Evolutionary conservation across 257 asterid species (phyloP), one percentile per base, ranked within the genome.

Genomic region (Prunella vulgaris): DNA sequence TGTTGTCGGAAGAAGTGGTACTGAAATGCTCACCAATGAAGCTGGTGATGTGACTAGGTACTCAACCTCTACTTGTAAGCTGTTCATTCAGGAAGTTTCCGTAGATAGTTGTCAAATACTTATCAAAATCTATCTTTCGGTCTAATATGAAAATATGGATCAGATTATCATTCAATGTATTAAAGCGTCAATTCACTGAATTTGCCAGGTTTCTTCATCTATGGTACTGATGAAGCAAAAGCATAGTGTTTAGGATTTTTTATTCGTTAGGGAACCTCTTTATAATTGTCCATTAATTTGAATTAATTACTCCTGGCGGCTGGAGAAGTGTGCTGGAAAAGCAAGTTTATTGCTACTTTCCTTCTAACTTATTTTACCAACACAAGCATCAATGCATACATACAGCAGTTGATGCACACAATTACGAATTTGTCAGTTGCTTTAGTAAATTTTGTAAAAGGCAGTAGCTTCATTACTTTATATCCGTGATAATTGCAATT

Each of bases 41-140:
- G 96, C 97, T 52, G 97, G 99, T 53, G 97, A 94, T 76, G 96
- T 92, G 66, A 94, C 99, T 10, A 94, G 97, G 99, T 91, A 75
- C 17, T 10, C 21, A 20, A 15, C 60, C 48, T 52, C 64, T 64
- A 10, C 59, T 22, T 37, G 35, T 70, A 42, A 73, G 28, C 68
- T 70, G 54, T 30, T 75, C 59, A 28, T 15, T 24, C 15, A 40
- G 22, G 21, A 53, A 52, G 20, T n/a, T 4, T n/a, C 14, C 9
- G 18, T 53, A 15, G 33, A 24, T n/a, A 37, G 10, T 66, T 15
- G 14, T 7, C 57, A 64, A 15, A 38, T 28, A 5, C 22, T 51
- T 46, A 25, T 70, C 49, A 48, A 27, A 56, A 53, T 60, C 28
- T 49, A 37, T 17, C 25, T 33, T 12, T 64, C n/a, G 38, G 20